These are phyloP conservation scores for Collariella sp. DNA, from an alignment of 495 filamentous ascomycete species.

Conservation along the genomic window DNA sequence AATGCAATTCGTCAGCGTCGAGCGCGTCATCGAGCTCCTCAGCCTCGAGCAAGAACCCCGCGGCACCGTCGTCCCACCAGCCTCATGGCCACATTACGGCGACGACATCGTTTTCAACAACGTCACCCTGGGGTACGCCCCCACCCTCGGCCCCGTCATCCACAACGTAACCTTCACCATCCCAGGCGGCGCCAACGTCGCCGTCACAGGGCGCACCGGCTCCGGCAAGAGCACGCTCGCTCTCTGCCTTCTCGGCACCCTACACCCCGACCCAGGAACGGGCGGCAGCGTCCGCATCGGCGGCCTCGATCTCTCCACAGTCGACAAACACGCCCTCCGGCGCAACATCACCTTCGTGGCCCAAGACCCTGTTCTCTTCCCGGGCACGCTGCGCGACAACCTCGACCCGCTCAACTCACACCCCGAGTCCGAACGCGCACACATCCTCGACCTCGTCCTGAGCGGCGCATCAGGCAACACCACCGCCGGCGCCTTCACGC, in stretches of 20 bases:
- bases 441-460: constrained; percentile 38
- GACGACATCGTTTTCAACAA: constrained; percentile 67
- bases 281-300: constrained; percentile 51
- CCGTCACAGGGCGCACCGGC: constrained; percentile 54
- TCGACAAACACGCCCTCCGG: constrained; percentile 48
- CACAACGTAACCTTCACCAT: constrained; percentile 56
- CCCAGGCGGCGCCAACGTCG: constrained; percentile 63
- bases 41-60: constrained; percentile 62
- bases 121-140: constrained; percentile 70
- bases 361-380: constrained; percentile 54
- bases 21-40: constrained; percentile 69
- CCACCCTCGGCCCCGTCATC: constrained; percentile 62
- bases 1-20: constrained; percentile 85
- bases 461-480: not conserved
- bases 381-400: constrained; percentile 47
- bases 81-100: constrained; percentile 61
- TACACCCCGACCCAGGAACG: constrained; percentile 37
- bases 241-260: constrained; percentile 46
- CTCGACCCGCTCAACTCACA: constrained; percentile 44
- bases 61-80: constrained; percentile 58
- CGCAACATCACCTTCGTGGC: constrained; percentile 52
- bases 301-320: constrained; percentile 38
- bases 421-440: constrained; percentile 38
- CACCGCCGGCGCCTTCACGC: constrained; percentile 25
- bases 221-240: constrained; percentile 56